Base-by-base conservation (phyloP, 129 eudicot species). In the Sambucus nigra region DNA sequence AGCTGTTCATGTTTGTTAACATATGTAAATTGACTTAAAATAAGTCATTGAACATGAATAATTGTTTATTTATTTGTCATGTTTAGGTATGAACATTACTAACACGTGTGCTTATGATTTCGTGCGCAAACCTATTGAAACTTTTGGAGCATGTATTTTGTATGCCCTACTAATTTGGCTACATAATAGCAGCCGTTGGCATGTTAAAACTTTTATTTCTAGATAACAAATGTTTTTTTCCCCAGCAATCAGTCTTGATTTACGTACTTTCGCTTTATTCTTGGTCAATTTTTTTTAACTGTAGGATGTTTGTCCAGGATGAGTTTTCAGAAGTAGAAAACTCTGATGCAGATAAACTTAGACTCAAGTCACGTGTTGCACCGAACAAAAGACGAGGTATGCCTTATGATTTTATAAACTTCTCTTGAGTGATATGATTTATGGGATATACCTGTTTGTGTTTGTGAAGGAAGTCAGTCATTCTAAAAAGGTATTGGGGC, bases 261-360 rank as follows among this genome's bases (percentile, higher is more conserved):
- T 16, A n/a, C n/a, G n/a, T n/a, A 40, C 4, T 24, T 14, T 66
- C 38, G 42, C 17, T 57, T 25, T 18, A 40, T 49, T 24, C 17
- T 14, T 12, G 22, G 20, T 54, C 25, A 31, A 35, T 35, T 15
- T 7, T 35, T 39, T 31, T 63, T 53, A 23, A 52, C 26, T 56
- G 5, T 55, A 33, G 21, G n/a, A 29, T 55, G 38, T 45, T 50
- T 73, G 12, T 70, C n/a, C 71, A 87, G 94, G 95, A 81, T 38
- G 79, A 78, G 1, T 66, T 74, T 31, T 58, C 82, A 32, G 87
- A 55, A 48, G 55, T 56, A 41, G 69, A 69, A 38, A 51, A 59
- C 21, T 64, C 74, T 8, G 67, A 69, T 47, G 53, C 71, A 42
- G 74, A 73, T 52, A 77, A 54, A 66, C 67, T 38, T 55, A 77